Base-by-base conservation (phyloP, 257 asterid species). In the Nicotiana benthamiana region DNA sequence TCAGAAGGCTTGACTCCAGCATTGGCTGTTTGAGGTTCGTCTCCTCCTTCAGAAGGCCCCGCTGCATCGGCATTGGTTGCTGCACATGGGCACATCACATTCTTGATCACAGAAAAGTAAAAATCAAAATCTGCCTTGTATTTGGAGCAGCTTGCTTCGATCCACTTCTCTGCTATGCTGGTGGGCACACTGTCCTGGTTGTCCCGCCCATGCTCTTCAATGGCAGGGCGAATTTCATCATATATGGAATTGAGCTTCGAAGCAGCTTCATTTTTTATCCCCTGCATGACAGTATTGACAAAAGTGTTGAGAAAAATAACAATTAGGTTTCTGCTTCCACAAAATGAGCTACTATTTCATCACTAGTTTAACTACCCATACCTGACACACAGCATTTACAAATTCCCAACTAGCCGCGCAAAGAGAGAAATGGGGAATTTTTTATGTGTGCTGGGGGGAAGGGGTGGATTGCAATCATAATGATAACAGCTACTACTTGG, bases 171-270 rank as follows among this genome's bases (percentile, higher is more conserved):
- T 17, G 94, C 98, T 79, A 92, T 90, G 80, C 87, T 85, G 4
- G 92, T 90, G 11, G 97, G 90, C 68, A 96, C 95, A 66, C 85
- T 90, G 79, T 95, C 98, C 86, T 93, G 99, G 87, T 86, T 88
- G 80, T 96, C 97, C 84, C 91, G 91, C 84, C 90, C 98, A 8
- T 90, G 96, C 83, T 89, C 93, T 85, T 94, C 98, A 66, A 96
- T 94, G 34, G 90, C 93, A 0, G 99, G 98, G 15, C 99, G 97
- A 76, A 96, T 94, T 82, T 94, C 97, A 82, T 94, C 92, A 9
- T 96, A 91, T 83, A 96, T 40, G 7, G 88, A 77, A 63, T 88
- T 88, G 28, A 96, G 97, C 70, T 89, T 90, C 3, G 90, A 75
- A 18, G 85, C 81, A 11, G 97, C 97, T 77, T 88, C 82, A 34